Conservation (phyloP, 2,329 filamentous ascomycete species). For the Diaporthe sp. region DNA sequence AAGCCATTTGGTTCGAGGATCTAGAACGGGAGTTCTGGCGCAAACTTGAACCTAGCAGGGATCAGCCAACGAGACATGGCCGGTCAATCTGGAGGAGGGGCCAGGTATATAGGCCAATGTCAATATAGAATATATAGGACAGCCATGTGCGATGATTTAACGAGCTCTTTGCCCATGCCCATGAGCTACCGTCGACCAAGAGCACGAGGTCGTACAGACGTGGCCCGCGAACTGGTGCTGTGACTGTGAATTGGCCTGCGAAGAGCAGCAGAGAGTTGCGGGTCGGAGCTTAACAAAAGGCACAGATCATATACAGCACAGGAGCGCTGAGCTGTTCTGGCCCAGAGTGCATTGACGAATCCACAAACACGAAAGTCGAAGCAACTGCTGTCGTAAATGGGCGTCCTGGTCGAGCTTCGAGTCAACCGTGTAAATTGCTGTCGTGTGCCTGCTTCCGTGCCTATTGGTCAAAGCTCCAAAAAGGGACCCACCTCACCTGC, state of each 20-base stretch:
- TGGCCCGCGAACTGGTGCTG: not conserved
- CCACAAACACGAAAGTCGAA: not conserved
- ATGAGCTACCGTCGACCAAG: not conserved
- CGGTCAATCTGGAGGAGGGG: not conserved
- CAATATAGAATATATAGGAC: not conserved
- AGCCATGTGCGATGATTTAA: not conserved
- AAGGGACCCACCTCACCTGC: not conserved
- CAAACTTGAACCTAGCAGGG: not conserved
- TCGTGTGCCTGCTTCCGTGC: constrained; percentile 1
- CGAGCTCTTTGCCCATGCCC: not conserved
- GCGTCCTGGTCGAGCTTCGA: not conserved
- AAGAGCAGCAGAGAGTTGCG: not conserved
- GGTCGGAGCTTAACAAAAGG: not conserved
- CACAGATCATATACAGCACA: not conserved
- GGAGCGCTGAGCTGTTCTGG: not conserved
- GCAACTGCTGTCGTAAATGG: not conserved
- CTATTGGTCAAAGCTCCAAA: constrained; percentile 31
- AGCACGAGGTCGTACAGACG: not conserved
- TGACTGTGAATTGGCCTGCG: not conserved
- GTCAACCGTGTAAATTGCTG: not conserved
- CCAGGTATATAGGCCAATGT: not conserved
- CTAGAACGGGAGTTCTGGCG: not conserved
- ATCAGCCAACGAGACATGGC: not conserved
- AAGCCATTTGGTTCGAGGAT: constrained; percentile 43
- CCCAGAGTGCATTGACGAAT: not conserved